phyloP scores from a whole-genome alignment of 768 basidiomycete species.

The Hemileccinum rubropunctum region DNA sequence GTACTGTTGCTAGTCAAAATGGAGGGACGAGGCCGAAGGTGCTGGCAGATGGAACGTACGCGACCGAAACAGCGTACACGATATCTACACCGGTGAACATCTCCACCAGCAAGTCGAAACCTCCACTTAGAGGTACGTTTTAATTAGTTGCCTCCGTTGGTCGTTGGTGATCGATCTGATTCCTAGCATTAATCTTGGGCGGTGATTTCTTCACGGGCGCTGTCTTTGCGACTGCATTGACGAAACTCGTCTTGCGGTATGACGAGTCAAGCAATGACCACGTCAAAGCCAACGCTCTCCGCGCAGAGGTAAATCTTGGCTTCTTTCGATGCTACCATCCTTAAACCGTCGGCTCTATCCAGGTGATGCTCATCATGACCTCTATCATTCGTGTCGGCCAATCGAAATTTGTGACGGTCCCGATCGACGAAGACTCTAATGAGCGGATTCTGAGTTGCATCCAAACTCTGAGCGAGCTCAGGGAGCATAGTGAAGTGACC shows the following conservation, averaged over 20 bases:
- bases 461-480: conserved; percentile 83
- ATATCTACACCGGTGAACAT: conserved; percentile 57
- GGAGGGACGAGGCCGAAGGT: conserved; percentile 66
- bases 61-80: conserved; percentile 90
- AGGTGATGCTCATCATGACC: conserved; percentile 98
- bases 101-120: conserved; percentile 88
- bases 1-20: conserved; percentile 34
- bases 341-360: conserved; percentile 1
- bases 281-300: conserved; percentile 61
- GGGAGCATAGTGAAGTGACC: conserved; percentile 52
- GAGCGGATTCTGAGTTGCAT: conserved; percentile 97
- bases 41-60: conserved; percentile 95
- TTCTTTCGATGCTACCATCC: neutral
- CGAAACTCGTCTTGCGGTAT: conserved; percentile 88
- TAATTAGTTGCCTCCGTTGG: neutral
- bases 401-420: conserved; percentile 88
- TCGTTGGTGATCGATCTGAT: neutral
- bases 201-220: conserved; percentile 98
- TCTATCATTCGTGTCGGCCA: conserved; percentile 96
- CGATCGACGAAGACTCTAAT: conserved; percentile 98
- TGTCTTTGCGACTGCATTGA: conserved; percentile 84
- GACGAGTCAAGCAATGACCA: conserved; percentile 50
- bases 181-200: conserved; percentile 75
- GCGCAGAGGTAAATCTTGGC: conserved; percentile 66
- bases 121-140: conserved; percentile 75